phyloP scores from a whole-genome alignment of 2,329 filamentous ascomycete genomes.

The Pseudocercospora eumusae region DNA sequence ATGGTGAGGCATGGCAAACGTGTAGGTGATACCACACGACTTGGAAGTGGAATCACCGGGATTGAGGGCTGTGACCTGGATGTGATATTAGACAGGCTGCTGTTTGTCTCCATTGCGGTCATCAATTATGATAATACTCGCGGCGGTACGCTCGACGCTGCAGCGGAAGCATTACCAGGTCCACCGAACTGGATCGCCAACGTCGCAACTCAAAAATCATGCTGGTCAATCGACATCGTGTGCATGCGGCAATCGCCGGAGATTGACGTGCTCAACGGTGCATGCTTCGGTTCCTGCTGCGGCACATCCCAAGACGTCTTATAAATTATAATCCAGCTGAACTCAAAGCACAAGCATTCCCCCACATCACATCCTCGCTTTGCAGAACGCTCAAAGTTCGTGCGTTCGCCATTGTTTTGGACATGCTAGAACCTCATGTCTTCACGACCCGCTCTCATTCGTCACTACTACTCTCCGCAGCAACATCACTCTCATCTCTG shows the following conservation, averaged over 20 bases:
- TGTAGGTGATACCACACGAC: conserved; percentile 1
- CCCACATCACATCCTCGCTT: background rate
- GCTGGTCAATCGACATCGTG: background rate
- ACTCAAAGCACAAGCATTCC: background rate
- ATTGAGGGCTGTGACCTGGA: background rate
- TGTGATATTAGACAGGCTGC: too few relatives aligned
- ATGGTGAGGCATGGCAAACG: background rate
- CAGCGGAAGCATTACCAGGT: background rate
- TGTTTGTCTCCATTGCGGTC: conserved; percentile 3
- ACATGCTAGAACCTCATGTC: background rate
- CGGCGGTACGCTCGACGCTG: background rate
- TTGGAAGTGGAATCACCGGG: conserved; percentile 1
- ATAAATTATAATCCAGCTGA: background rate
- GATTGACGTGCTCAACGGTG: conserved; percentile 2
- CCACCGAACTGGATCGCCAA: background rate
- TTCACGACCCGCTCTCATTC: background rate
- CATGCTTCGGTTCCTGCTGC: conserved; percentile 1
- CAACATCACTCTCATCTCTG: background rate
- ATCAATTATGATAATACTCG: background rate
- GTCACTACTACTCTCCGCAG: background rate
- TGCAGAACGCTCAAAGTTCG: background rate
- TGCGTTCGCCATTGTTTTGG: background rate
- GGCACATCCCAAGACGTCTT: background rate
- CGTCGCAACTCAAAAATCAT: background rate
- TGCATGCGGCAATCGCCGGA: background rate